These are phyloP conservation scores for Solanum virginianum DNA, from an alignment of 257 asterid genomes.

Conservation along the genomic window DNA sequence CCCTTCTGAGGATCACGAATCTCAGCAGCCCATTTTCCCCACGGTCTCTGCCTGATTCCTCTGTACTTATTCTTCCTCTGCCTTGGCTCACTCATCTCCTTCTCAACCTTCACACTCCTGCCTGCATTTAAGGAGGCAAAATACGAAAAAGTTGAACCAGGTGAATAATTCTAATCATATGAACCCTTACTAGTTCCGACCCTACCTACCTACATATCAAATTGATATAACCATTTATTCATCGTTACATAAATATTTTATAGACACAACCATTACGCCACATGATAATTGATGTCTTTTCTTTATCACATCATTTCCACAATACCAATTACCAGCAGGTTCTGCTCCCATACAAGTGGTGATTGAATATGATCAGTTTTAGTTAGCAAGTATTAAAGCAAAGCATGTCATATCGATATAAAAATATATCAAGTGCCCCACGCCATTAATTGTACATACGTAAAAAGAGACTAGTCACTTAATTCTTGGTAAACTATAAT, in stretches of 20 bases:
- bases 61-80: conserved; percentile 51
- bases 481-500: neutral
- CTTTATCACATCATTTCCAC: neutral
- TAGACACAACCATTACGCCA: too few relatives aligned
- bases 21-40: conserved; percentile 98
- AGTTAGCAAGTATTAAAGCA: neutral
- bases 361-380: neutral
- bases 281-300: neutral
- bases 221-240: too few relatives aligned
- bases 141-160: too few relatives aligned
- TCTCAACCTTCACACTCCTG: conserved; percentile 20
- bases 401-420: neutral
- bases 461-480: neutral
- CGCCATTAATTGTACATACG: neutral
- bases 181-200: too few relatives aligned
- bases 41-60: conserved; percentile 81
- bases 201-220: conserved; percentile 1
- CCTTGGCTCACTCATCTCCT: conserved; percentile 8
- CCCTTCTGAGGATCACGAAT: conserved; percentile 78
- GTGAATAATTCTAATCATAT: too few relatives aligned
- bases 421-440: neutral
- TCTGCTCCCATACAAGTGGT: neutral
- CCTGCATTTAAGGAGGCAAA: neutral
- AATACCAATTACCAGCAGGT: neutral
- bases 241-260: too few relatives aligned